phyloP scores from a whole-genome alignment of 192 early-diverging fungal species.

The Lunasporangiospora selenospora region DNA sequence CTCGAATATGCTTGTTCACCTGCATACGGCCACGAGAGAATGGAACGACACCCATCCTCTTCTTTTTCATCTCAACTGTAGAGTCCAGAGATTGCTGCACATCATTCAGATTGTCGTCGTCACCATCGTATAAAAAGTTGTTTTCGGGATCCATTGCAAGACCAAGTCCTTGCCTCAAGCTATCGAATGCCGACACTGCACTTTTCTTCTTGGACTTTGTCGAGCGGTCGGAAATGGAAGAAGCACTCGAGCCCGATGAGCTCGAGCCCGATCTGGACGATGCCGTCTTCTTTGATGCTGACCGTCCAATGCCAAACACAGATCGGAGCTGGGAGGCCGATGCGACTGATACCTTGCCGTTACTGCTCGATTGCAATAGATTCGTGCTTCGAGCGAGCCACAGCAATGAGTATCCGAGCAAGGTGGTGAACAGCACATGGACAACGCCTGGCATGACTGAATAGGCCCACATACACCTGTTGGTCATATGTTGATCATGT shows the following conservation, averaged over 20 bases:
- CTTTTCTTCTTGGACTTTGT: neutral
- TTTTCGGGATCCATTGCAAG: neutral
- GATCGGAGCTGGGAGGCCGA: too few relatives aligned
- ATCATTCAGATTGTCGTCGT: neutral
- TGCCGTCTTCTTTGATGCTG: too few relatives aligned
- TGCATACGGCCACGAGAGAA: slow-evolving; percentile 37
- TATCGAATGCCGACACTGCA: neutral
- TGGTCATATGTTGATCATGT: slow-evolving; percentile 26
- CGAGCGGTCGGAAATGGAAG: neutral
- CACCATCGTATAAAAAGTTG: neutral
- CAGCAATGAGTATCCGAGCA: slow-evolving; percentile 21
- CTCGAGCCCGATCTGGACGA: neutral
- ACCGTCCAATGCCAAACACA: too few relatives aligned
- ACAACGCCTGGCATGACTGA: slow-evolving; percentile 22
- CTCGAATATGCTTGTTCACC: slow-evolving; percentile 45
- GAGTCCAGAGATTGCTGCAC: neutral
- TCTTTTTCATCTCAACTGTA: neutral
- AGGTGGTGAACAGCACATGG: slow-evolving; percentile 2
- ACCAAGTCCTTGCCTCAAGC: neutral
- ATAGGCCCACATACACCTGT: slow-evolving; percentile 36
- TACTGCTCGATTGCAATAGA: neutral
- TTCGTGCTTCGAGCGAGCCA: slow-evolving; percentile 21
- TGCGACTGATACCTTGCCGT: too few relatives aligned
- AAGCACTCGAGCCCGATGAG: neutral
- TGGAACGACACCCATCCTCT: neutral